These are phyloP conservation scores for Stentor roeselii DNA, from an alignment of 73 alveolate species.

Conservation along the genomic window DNA sequence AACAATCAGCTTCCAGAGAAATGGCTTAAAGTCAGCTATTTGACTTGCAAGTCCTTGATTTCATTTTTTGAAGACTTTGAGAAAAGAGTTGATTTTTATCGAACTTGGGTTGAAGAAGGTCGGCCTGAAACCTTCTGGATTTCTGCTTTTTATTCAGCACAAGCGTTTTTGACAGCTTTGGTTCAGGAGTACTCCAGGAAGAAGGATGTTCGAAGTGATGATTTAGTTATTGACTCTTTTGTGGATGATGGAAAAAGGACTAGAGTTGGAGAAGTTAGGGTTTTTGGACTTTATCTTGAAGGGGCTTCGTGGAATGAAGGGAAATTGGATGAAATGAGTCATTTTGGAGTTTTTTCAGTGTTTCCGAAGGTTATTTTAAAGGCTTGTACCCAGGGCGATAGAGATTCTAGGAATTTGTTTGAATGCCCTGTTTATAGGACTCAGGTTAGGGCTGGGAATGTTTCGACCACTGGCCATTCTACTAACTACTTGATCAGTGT, in stretches of 20 bases:
- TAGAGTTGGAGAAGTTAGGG: constrained; percentile 92
- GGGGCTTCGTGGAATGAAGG: constrained; percentile 96
- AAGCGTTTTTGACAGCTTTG: constrained; percentile 93
- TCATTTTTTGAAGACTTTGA: constrained; percentile 83
- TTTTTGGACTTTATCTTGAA: constrained; percentile 93
- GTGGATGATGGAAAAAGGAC: constrained; percentile 75
- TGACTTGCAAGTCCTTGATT: constrained; percentile 79
- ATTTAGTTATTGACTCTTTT: constrained; percentile 74
- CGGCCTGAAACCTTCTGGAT: constrained; percentile 92
- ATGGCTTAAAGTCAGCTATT: constrained; percentile 82
- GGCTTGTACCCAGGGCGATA: constrained; percentile 33
- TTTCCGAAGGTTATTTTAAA: constrained; percentile 78
- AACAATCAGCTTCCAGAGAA: constrained; percentile 82
- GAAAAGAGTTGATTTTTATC: constrained; percentile 79
- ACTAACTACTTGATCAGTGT: constrained; percentile 90
- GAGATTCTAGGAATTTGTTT: constrained; percentile 47
- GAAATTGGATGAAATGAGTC: constrained; percentile 78
- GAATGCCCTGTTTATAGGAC: constrained; percentile 94
- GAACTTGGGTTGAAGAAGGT: constrained; percentile 87
- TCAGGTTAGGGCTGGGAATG: constrained; percentile 84
- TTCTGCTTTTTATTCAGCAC: constrained; percentile 92
- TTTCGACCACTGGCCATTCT: constrained; percentile 97
- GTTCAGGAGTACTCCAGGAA: constrained; percentile 89
- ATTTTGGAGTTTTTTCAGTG: constrained; percentile 69
- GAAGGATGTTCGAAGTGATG: constrained; percentile 84